These are phyloP conservation scores for Isabelozyma gotoi DNA, from an alignment of 805 yeast species.

Conservation along the genomic window DNA sequence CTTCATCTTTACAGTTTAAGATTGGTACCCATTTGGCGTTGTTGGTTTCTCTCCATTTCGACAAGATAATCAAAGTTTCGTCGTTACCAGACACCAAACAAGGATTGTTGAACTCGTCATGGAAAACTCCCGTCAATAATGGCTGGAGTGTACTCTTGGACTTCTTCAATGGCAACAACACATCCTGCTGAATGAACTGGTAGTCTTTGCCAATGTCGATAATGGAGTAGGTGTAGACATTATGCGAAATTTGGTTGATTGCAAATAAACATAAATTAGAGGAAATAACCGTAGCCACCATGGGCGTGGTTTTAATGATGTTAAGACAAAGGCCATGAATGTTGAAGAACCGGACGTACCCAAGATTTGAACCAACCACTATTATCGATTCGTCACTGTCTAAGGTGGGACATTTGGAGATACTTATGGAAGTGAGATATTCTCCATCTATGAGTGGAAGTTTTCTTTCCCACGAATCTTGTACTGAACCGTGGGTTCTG, in stretches of 20 bases:
- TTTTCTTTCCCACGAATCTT: conserved; percentile 69
- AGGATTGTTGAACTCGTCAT: conserved; percentile 88
- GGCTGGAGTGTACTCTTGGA: conserved; percentile 24
- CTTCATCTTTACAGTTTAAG: conserved; percentile 52
- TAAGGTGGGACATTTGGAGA: conserved; percentile 30
- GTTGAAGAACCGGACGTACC: conserved; percentile 71
- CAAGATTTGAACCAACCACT: conserved; percentile 72
- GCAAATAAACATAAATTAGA: conserved; percentile 51
- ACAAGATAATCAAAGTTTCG: conserved; percentile 66
- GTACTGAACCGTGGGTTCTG: conserved; percentile 65
- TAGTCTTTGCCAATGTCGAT: conserved; percentile 46
- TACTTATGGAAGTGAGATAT: conserved; percentile 63
- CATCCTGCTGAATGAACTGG: conserved; percentile 39
- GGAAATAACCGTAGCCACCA: conserved; percentile 69
- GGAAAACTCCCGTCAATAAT: conserved; percentile 69
- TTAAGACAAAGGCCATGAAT: conserved; percentile 70
- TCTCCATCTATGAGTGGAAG: conserved; percentile 58
- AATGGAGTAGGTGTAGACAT: conserved; percentile 45
- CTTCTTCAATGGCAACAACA: conserved; percentile 32
- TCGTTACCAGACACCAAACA: conserved; percentile 74
- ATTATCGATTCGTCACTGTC: conserved; percentile 43
- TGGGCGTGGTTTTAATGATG: conserved; percentile 69
- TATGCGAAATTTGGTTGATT: conserved; percentile 42
- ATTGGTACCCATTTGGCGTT: conserved; percentile 90
- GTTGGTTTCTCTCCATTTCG: conserved; percentile 72